Conservation (phyloP, 2,329 filamentous ascomycete species). For the Dryadomyces quercivorus region DNA sequence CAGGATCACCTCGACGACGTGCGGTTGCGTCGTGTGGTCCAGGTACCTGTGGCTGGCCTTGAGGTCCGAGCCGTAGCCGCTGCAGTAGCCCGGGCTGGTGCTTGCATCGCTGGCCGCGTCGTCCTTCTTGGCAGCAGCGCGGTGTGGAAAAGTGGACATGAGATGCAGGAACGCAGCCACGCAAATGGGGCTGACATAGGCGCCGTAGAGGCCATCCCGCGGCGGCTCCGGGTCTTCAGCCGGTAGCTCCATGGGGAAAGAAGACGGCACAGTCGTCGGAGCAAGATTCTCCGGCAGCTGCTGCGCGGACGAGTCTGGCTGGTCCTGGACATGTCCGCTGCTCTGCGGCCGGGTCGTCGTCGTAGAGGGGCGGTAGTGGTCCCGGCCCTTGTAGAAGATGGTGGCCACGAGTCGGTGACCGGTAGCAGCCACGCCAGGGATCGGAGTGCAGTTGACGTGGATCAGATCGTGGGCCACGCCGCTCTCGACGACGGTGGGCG, state of each 20-base stretch:
- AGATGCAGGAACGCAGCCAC: constrained; percentile 54
- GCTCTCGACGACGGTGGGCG: constrained; percentile 48
- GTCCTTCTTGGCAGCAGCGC: constrained; percentile 24
- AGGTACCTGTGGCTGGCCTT: constrained; percentile 53
- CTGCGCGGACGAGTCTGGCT: not conserved
- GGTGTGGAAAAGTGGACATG: constrained; percentile 49
- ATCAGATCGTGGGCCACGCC: constrained; percentile 50
- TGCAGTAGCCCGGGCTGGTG: not conserved
- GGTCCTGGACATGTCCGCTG: not conserved
- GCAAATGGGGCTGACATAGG: constrained; percentile 52
- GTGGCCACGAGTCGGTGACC: constrained; percentile 47
- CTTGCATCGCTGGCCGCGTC: not conserved
- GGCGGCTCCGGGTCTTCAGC: constrained; percentile 18
- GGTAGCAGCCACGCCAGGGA: constrained; percentile 25
- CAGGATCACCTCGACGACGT: constrained; percentile 54
- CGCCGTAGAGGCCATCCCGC: constrained; percentile 53
- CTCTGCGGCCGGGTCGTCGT: constrained; percentile 10
- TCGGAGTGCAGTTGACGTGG: constrained; percentile 49
- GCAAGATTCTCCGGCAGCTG: constrained; percentile 42
- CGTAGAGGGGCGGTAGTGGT: constrained; percentile 9
- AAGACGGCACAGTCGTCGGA: constrained; percentile 41
- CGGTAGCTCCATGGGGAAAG: constrained; percentile 11
- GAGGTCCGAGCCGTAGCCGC: constrained; percentile 27
- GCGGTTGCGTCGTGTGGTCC: constrained; percentile 45
- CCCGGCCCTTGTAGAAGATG: constrained; percentile 45